Conservation (phyloP, 2,329 filamentous ascomycete species). For the Pseudopyricularia javanii region DNA sequence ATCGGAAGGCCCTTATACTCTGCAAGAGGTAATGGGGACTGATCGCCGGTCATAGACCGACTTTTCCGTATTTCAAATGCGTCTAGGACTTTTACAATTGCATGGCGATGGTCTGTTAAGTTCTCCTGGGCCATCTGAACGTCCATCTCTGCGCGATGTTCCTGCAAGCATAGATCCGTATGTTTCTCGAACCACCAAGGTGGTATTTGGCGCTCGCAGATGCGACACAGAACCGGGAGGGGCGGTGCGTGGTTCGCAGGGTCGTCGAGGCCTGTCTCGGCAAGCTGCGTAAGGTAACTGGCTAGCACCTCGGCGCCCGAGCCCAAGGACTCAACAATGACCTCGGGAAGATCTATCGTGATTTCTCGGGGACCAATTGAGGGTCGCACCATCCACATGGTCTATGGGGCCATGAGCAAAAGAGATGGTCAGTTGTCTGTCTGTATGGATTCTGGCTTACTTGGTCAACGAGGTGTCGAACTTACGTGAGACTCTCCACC, state of each 20-base stretch:
- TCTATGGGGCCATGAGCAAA: slow-evolving; percentile 35
- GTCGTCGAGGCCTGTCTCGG: slow-evolving; percentile 69
- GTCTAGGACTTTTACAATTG: slow-evolving; percentile 91
- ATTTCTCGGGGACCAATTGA: slow-evolving; percentile 82
- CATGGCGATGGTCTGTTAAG: slow-evolving; percentile 81
- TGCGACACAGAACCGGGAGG: slow-evolving; percentile 79
- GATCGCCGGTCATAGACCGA: slow-evolving; percentile 45
- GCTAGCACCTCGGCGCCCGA: slow-evolving; percentile 91
- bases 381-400: slow-evolving; percentile 99
- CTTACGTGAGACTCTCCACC: slow-evolving; percentile 84
- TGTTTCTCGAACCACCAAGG: slow-evolving; percentile 99
- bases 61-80: slow-evolving; percentile 71
- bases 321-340: slow-evolving; percentile 86
- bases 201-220: slow-evolving; percentile 92
- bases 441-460: too few relatives aligned
- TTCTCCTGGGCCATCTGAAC: slow-evolving; percentile 92
- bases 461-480: too few relatives aligned
- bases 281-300: slow-evolving; percentile 79
- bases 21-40: slow-evolving; percentile 40
- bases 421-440: not conserved
- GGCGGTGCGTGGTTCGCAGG: slow-evolving; percentile 69
- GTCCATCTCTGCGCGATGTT: slow-evolving; percentile 94
- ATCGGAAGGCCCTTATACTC: slow-evolving; percentile 87
- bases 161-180: slow-evolving; percentile 87
- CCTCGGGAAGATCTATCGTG: slow-evolving; percentile 81